Percentiles rank a stretch among this genome's conserved stretches.
These are phyloP conservation scores for Blastomyces emzantsi DNA, from an alignment of 2,329 filamentous ascomycete genomes.

Conservation along the genomic window DNA sequence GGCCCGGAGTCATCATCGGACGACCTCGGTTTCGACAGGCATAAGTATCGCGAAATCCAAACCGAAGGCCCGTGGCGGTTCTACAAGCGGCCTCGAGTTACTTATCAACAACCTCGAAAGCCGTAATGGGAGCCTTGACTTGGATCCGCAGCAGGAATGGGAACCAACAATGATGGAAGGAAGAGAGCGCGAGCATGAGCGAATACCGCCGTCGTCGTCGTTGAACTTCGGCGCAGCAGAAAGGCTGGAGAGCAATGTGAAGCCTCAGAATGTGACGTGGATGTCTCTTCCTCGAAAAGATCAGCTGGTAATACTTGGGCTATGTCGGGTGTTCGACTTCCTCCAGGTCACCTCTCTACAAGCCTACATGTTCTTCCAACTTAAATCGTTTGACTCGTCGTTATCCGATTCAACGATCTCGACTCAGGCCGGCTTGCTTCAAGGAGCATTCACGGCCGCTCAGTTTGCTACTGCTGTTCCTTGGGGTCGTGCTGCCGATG, in stretches of 20 bases:
- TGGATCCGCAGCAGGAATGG: conserved; percentile 2
- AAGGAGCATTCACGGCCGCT: conserved; percentile 67
- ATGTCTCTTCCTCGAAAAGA: conserved; percentile 33
- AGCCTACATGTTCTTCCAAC: conserved; percentile 76
- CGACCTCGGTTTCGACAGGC: not conserved
- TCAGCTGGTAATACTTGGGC: conserved; percentile 30
- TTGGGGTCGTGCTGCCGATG: conserved; percentile 63
- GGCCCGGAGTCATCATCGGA: not conserved
- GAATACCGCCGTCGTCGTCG: conserved; percentile 14
- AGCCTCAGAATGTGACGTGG: conserved; percentile 29
- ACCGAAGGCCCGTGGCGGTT: not conserved
- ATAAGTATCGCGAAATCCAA: not conserved
- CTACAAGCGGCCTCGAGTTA: not conserved
- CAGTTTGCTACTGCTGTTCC: conserved; percentile 74
- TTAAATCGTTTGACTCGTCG: conserved; percentile 60
- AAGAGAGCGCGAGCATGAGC: conserved; percentile 15
- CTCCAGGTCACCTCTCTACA: conserved; percentile 34
- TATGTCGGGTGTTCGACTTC: conserved; percentile 36
- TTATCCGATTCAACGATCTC: conserved; percentile 55
- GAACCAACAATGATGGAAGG: conserved; percentile 14
- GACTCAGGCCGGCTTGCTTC: conserved; percentile 63
- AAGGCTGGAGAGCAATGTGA: conserved; percentile 3
- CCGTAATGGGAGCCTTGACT: not conserved
- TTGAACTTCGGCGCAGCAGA: not conserved
- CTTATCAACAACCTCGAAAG: not conserved